Evolutionary conservation across 2,329 filamentous ascomycete species (phyloP), one percentile per base, ranked within the genome.

Genomic region (Ilyonectria mors-panacis): DNA sequence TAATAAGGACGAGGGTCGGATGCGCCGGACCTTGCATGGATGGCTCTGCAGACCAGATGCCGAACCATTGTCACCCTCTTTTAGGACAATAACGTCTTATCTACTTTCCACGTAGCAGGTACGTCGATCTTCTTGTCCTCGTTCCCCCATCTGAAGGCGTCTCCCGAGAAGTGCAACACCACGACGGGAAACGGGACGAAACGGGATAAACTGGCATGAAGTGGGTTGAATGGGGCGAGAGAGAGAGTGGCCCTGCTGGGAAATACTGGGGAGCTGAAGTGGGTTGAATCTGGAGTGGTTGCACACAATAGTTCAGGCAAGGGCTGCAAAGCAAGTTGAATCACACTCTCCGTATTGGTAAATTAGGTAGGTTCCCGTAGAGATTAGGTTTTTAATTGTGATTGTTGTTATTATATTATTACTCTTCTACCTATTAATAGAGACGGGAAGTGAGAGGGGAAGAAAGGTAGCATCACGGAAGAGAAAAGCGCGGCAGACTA

Each of bases 261-360:
- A 26, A 26, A 26, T 26, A 26, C 26, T 26, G 26, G 26, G 26
- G 26, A 26, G 26, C 26, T 26, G 26, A 26, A 1, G 26, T 26
- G 26, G 26, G 26, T 26, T 26, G 26, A 26, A 26, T 26, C 26
- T 26, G 26, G 26, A 26, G 26, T 26, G 26, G 26, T 26, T 7
- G 39, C 19, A 44, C 7, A 44, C 39, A 15, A 21, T 44, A 44
- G 39, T 19, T 44, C 39, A 42, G 39, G 17, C 39, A 42, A 42
- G n/a, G 10, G 45, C 15, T 17, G 45, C 23, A 17, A 12, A 13
- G 21, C 21, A 26, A 50, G 47, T 26, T 50, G 13, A 23, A 17
- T 19, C 26, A 17, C 15, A 12, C 26, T 50, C 8, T 37, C 61
- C 30, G 37, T 54, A 59, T 64, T 47, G 39, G 30, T 21, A 54